Percentiles rank a stretch among this genome's conserved stretches.
Evolutionary conservation across 78 protist species (phyloP).

Genomic region (Dictyostelium firmibasis): DNA sequence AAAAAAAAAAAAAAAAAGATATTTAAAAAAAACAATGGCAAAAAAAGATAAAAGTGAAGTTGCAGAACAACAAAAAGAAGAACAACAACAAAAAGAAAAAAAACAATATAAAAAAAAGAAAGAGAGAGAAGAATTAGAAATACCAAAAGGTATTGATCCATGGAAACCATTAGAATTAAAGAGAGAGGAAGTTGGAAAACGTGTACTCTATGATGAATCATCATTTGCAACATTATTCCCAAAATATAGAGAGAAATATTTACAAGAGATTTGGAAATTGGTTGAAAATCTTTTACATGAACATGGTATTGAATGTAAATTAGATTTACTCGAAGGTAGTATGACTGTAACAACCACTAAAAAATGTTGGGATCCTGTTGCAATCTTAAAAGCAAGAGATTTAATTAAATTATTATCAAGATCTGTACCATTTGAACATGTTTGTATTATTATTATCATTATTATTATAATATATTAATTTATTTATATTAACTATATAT

Average conservation of each 20-base stretch:
- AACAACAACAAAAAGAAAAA: neutral
- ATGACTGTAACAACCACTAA: conserved; percentile 98
- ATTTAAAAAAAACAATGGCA: neutral
- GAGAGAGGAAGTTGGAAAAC: conserved; percentile 60
- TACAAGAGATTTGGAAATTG: conserved; percentile 91
- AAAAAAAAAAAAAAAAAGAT: neutral
- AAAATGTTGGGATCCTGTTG: conserved; percentile 98
- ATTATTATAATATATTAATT: neutral
- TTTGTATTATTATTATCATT: neutral
- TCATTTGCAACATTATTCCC: conserved; percentile 97
- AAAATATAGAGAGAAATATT: conserved; percentile 92
- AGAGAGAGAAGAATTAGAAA: conserved; percentile 21
- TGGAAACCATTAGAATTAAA: conserved; percentile 57
- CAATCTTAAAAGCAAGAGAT: conserved; percentile 96
- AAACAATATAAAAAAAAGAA: conserved; percentile 31
- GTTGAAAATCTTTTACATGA: conserved; percentile 77
- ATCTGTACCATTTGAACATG: conserved; percentile 92
- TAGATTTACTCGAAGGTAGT: conserved; percentile 96
- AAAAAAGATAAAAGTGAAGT: neutral
- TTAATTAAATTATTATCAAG: conserved; percentile 94
- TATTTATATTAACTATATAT: neutral
- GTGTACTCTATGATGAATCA: conserved; percentile 85
- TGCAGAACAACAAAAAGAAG: neutral
- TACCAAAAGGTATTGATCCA: conserved; percentile 62
- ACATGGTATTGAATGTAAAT: conserved; percentile 87